Evolutionary conservation across 768 basidiomycete species (phyloP), one percentile per base, ranked within the genome.

Genomic region (Thelephora ganbajun): DNA sequence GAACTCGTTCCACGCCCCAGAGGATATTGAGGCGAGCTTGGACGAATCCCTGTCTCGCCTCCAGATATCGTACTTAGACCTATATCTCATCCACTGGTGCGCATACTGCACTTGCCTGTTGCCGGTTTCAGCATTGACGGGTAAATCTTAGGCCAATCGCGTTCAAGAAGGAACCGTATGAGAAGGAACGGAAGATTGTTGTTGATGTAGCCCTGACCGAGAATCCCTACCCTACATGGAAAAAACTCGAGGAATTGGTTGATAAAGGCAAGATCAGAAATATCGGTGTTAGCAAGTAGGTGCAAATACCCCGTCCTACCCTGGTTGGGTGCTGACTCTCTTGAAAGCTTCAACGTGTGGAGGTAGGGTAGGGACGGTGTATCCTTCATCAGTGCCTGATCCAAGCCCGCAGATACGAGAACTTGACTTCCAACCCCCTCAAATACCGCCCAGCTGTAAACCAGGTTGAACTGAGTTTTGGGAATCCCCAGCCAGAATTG

Each of bases 251-350:
- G 57, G 75, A 82, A 61, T 64, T 85, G 63, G 81, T 86, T 2
- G 75, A 76, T 52, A 80, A 78, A 54, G 87, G 87, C 19, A 83
- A 87, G 59, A 65, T 83, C 37, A 72, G 72, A 58, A 82, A 86
- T 54, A 90, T 90, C 47, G 88, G 88, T 37, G 68, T 90, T 37
- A 84, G 82, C 81, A 91, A 91, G 81, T 81, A 49, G 50, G 72
- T 51, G 6, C 23, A 2, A 12, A 14, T 5, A 12, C 3, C 2
- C 20, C 34, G 35, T 33, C 36, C 44, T 12, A 22, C 46, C 11
- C 22, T 9, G 14, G 22, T 36, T 34, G 1, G 48, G 19, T 20
- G n/a, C 46, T 61, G 50, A 20, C 18, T 22, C 37, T 3, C 14
- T 22, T 22, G 2, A 9, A 48, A 76, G 71, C 61, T 84, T 84